Conservation (phyloP, 805 yeast species). For the Ogataea pilisensis region DNA sequence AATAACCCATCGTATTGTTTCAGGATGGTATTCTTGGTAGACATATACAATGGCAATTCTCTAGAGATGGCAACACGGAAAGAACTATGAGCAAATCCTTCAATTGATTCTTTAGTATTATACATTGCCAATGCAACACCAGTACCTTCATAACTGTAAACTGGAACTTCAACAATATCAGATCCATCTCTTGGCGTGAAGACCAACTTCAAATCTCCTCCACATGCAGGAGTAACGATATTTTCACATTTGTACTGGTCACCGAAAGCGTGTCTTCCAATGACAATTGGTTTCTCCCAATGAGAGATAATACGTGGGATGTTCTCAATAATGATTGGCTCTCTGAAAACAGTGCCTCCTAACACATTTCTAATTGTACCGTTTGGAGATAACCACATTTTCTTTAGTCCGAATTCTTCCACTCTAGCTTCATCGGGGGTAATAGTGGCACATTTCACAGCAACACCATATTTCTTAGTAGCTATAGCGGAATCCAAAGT, state of each 20-base stretch:
- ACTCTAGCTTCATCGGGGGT: conserved; percentile 83
- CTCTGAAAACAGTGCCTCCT: conserved; percentile 83
- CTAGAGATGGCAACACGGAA: conserved; percentile 68
- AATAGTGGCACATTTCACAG: conserved; percentile 81
- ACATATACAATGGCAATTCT: conserved; percentile 59
- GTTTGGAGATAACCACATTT: conserved; percentile 86
- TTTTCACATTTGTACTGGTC: conserved; percentile 84
- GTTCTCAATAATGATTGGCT: conserved; percentile 70
- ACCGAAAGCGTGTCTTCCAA: conserved; percentile 84
- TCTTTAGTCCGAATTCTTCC: conserved; percentile 63
- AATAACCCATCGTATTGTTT: conserved; percentile 81
- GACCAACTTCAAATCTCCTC: conserved; percentile 63
- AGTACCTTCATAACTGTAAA: conserved; percentile 57
- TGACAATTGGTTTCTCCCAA: conserved; percentile 79
- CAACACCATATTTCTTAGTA: conserved; percentile 69
- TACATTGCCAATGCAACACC: conserved; percentile 84
- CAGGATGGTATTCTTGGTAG: conserved; percentile 78
- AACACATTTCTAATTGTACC: conserved; percentile 79
- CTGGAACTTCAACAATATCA: conserved; percentile 43
- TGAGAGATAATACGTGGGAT: conserved; percentile 74
- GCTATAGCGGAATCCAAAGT: conserved; percentile 80
- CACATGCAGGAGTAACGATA: conserved; percentile 51
- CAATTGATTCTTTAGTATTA: conserved; percentile 74
- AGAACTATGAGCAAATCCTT: conserved; percentile 75
- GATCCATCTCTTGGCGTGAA: conserved; percentile 62